phyloP scores from a whole-genome alignment of 164 flowering plant species.

The Liquidambar formosana region DNA sequence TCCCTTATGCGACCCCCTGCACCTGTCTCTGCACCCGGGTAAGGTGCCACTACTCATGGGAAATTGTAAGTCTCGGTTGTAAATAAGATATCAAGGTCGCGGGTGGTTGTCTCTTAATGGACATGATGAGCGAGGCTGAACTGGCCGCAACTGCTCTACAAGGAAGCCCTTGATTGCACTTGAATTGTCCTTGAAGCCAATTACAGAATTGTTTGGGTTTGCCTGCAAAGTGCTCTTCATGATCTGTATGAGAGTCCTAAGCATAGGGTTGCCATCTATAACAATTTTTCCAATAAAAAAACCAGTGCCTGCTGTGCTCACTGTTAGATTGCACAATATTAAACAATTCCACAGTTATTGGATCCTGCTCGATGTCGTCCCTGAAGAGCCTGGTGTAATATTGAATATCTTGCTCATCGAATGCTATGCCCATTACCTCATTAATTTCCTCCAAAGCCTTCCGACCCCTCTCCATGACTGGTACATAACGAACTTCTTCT shows the following conservation, averaged over 20 bases:
- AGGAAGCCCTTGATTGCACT: constrained; percentile 87
- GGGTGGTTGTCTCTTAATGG: constrained; percentile 34
- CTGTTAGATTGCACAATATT: constrained; percentile 97
- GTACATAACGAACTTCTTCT: constrained; percentile 66
- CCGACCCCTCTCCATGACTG: constrained; percentile 81
- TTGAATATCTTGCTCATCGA: constrained; percentile 90
- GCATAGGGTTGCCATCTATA: constrained; percentile 72
- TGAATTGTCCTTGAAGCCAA: constrained; percentile 95
- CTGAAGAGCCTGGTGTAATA: constrained; percentile 78
- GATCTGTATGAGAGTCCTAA: constrained; percentile 79
- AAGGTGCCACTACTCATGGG: constrained; percentile 97
- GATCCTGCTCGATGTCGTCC: constrained; percentile 83
- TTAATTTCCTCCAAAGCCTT: constrained; percentile 89
- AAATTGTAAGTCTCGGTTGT: constrained; percentile 98
- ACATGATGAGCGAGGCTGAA: constrained; percentile 63
- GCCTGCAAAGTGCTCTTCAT: constrained; percentile 88
- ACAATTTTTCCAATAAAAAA: constrained; percentile 87
- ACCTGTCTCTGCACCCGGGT: constrained; percentile 97
- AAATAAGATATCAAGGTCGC: constrained; percentile 79
- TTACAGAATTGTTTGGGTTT: constrained; percentile 88
- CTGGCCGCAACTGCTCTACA: constrained; percentile 65
- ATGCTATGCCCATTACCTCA: constrained; percentile 85
- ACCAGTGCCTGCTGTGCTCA: constrained; percentile 96
- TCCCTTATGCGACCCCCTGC: constrained; percentile 97
- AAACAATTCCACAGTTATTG: constrained; percentile 89